phyloP scores from a whole-genome alignment of 495 filamentous ascomycete genomes.

The Annulohypoxylon maeteangense region DNA sequence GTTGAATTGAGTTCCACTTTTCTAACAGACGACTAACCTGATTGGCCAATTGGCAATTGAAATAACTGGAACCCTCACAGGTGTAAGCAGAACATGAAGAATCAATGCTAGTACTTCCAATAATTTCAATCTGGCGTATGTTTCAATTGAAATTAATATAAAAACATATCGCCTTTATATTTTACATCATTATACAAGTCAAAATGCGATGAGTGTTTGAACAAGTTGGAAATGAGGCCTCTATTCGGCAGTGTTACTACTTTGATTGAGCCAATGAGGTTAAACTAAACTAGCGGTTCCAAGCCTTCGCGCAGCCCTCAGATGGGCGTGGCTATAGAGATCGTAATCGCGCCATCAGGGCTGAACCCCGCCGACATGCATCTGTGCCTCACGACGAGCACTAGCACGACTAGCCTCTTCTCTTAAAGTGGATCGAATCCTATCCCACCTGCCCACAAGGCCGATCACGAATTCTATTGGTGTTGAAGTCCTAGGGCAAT shows the following conservation, averaged over 20 bases:
- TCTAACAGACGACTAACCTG: neutral
- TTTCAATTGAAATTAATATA: too few relatives aligned
- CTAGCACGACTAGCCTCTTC: slow-evolving; percentile 23
- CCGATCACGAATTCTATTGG: slow-evolving; percentile 17
- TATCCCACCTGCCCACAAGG: neutral
- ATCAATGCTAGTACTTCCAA: neutral
- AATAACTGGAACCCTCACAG: neutral
- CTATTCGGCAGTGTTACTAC: neutral
- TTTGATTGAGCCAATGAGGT: neutral
- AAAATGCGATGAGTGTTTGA: neutral
- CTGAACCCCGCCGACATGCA: slow-evolving; percentile 27
- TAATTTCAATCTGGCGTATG: too few relatives aligned
- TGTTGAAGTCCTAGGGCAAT: neutral
- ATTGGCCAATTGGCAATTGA: neutral
- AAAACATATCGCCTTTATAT: too few relatives aligned
- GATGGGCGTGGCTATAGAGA: slow-evolving; percentile 10
- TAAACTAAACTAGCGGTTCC: neutral
- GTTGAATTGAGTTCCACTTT: slow-evolving; percentile 4
- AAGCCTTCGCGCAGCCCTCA: neutral
- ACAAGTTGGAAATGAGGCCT: neutral
- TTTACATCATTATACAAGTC: neutral
- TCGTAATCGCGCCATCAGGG: slow-evolving; percentile 3
- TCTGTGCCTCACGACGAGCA: slow-evolving; percentile 21
- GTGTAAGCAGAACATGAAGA: neutral
- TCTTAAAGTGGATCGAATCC: slow-evolving; percentile 13